phyloP scores from a whole-genome alignment of 306 rosid species.

The Begonia fuchsioides region DNA sequence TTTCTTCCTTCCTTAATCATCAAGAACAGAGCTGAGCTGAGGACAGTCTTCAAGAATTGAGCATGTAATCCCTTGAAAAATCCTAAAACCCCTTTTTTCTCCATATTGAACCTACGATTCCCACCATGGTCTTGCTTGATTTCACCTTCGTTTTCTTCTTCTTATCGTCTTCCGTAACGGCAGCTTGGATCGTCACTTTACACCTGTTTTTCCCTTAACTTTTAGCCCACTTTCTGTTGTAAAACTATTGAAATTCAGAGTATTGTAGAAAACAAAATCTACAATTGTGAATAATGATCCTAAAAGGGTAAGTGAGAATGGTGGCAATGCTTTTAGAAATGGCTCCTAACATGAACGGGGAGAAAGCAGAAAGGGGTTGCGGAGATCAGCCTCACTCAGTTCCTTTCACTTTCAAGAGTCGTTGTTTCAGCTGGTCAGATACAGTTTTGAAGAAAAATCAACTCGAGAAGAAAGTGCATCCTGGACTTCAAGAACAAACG shows the following conservation, averaged over 20 bases:
- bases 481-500: background rate
- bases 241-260: no score
- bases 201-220: slow-evolving; percentile 32
- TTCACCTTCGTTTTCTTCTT: slow-evolving; percentile 19
- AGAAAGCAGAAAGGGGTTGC: slow-evolving; percentile 63
- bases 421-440: slow-evolving; percentile 83
- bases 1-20: slow-evolving; percentile 99
- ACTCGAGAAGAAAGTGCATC: background rate
- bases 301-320: slow-evolving; percentile 78
- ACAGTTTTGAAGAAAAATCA: slow-evolving; percentile 15
- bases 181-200: slow-evolving; percentile 98
- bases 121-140: slow-evolving; percentile 38
- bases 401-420: slow-evolving; percentile 26
- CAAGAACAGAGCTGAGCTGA: slow-evolving; percentile 88
- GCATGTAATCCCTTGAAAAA: slow-evolving; percentile 92
- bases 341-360: slow-evolving; percentile 79
- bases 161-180: slow-evolving; percentile 36
- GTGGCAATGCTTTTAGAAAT: slow-evolving; percentile 82
- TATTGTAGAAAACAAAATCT: no score
- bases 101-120: slow-evolving; percentile 55
- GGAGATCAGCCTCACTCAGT: slow-evolving; percentile 37
- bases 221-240: no score
- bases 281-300: no score
- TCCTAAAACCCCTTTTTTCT: slow-evolving; percentile 63
- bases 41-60: slow-evolving; percentile 92